These are phyloP conservation scores for Trebouxia gelatinosa DNA, from an alignment of 163 green algal genomes.

Conservation along the genomic window DNA sequence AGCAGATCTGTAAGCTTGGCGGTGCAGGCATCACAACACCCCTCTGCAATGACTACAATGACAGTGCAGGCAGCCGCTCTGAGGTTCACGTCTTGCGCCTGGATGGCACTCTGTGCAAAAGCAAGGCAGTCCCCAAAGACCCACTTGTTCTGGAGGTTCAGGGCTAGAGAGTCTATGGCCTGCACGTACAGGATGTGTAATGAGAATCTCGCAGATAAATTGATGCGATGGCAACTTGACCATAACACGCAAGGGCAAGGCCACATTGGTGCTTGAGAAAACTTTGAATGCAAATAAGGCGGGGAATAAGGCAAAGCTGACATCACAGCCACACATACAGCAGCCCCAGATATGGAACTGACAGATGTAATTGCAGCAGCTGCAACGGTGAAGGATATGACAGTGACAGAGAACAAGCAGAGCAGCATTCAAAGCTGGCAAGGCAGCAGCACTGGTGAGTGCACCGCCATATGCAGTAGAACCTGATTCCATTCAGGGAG, in stretches of 20 bases:
- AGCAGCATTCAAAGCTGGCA: too few relatives aligned
- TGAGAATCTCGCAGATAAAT: neutral
- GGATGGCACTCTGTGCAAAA: conserved; percentile 43
- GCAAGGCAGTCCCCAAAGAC: conserved; percentile 47
- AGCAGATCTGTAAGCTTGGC: neutral
- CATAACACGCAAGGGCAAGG: too few relatives aligned
- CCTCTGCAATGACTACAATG: conserved; percentile 65
- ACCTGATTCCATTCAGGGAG: too few relatives aligned
- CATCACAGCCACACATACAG: neutral
- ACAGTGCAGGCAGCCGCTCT: conserved; percentile 52
- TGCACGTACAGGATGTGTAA: conserved; percentile 31
- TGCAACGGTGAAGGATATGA: too few relatives aligned
- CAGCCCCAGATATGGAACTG: neutral
- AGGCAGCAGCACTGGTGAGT: too few relatives aligned
- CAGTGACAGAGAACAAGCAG: too few relatives aligned
- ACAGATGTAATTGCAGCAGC: too few relatives aligned
- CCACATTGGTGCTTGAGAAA: too few relatives aligned
- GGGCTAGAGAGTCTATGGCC: conserved; percentile 60
- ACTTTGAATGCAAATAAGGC: neutral
- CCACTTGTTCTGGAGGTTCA: conserved; percentile 52
- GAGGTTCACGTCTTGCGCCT: conserved; percentile 32
- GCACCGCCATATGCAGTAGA: too few relatives aligned
- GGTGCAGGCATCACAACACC: conserved; percentile 54
- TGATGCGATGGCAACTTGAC: neutral
- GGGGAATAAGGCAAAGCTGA: neutral